A percentile compares a stretch with the other conserved stretches of the same genome.
These are phyloP conservation scores for Verticillium longisporum DNA, from an alignment of 2,329 filamentous ascomycete species.

Conservation along the genomic window DNA sequence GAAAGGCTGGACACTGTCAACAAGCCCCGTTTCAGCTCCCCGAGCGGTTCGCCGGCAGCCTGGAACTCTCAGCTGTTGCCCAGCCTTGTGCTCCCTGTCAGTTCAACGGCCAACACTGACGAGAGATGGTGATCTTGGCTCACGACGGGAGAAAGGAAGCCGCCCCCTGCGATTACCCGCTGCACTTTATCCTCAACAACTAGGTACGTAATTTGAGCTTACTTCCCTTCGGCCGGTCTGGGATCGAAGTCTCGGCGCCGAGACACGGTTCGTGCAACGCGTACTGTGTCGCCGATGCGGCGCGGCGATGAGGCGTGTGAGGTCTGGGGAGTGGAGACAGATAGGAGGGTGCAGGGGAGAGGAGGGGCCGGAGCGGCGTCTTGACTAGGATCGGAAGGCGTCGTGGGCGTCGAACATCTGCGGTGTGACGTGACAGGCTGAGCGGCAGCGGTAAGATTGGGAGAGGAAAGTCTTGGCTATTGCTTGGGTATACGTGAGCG, in stretches of 20 bases:
- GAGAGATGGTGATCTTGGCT: background rate
- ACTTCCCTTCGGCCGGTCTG: background rate
- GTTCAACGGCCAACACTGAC: background rate
- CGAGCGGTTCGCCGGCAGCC: background rate
- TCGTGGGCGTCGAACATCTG: background rate
- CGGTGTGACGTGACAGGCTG: background rate
- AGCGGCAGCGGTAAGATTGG: background rate
- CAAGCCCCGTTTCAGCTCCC: background rate
- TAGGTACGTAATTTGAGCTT: background rate
- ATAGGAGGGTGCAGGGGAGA: background rate
- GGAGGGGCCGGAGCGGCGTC: background rate
- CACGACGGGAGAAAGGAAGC: background rate
- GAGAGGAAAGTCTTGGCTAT: background rate
- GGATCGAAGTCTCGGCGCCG: background rate
- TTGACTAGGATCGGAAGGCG: background rate
- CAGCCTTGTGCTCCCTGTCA: background rate
- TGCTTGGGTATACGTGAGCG: background rate
- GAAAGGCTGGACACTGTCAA: background rate
- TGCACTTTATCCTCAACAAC: background rate
- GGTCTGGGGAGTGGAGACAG: background rate
- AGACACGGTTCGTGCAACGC: background rate
- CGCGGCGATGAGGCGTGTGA: background rate
- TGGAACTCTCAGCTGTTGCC: background rate
- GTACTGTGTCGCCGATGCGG: background rate
- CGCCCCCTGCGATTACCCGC: background rate